phyloP scores from a whole-genome alignment of 768 basidiomycete genomes.

The Boletus rubropictus region DNA sequence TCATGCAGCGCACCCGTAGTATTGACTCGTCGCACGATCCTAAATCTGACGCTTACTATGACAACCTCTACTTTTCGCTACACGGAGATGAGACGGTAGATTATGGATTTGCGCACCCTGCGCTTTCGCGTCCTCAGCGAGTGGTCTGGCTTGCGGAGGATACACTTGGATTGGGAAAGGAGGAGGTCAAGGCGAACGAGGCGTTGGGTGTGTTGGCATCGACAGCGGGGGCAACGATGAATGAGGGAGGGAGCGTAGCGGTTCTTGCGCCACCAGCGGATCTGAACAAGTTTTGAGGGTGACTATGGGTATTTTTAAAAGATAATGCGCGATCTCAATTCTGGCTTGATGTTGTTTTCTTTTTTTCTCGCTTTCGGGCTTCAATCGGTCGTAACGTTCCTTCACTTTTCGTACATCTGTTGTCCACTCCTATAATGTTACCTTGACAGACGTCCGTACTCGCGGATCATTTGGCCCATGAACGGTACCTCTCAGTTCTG shows the following conservation, averaged over 20 bases:
- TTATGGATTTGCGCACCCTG: conserved; percentile 86
- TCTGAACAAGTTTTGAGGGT: conserved; percentile 25
- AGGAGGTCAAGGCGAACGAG: conserved; percentile 54
- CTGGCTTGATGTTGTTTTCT: background rate
- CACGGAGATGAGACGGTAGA: conserved; percentile 29
- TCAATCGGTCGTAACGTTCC: background rate
- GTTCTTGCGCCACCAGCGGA: conserved; percentile 22
- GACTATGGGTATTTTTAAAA: background rate
- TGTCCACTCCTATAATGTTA: conserved; percentile 1
- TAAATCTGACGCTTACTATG: conserved; percentile 7
- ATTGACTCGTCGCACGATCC: conserved; percentile 2
- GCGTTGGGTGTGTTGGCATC: conserved; percentile 49
- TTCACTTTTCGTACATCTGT: background rate
- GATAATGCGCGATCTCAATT: background rate
- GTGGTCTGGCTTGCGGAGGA: conserved; percentile 85
- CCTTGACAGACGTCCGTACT: too few relatives aligned
- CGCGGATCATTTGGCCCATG: too few relatives aligned
- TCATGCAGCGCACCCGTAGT: background rate
- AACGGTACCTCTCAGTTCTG: too few relatives aligned
- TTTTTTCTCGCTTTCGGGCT: background rate
- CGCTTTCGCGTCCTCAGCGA: conserved; percentile 64
- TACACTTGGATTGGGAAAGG: conserved; percentile 41
- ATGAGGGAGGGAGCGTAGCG: conserved; percentile 52
- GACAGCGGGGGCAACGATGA: conserved; percentile 48
- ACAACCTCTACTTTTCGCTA: conserved; percentile 22